Conservation (phyloP, 805 yeast genomes). For the Metschnikowia cerradonensis region DNA sequence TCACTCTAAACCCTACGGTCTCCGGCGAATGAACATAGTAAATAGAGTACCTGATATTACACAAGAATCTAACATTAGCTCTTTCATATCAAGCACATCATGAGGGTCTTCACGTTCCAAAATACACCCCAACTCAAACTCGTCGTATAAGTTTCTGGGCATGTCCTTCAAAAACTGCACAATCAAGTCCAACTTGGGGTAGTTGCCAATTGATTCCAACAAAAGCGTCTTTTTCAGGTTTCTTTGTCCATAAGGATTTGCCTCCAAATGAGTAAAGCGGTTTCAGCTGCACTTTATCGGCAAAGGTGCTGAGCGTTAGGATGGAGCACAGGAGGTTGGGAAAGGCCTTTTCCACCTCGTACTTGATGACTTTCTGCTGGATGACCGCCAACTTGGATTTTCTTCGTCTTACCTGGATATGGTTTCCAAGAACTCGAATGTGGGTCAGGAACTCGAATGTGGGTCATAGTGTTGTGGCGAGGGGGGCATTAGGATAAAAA, state of each 20-base stretch:
- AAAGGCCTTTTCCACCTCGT: slow-evolving; percentile 50
- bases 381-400: slow-evolving; percentile 81
- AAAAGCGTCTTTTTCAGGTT: slow-evolving; percentile 69
- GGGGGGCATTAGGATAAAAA: slow-evolving; percentile 14
- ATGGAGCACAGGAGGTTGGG: slow-evolving; percentile 72
- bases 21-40: too few species aligned
- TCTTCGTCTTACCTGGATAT: slow-evolving; percentile 75
- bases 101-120: slow-evolving; percentile 87
- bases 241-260: slow-evolving; percentile 94
- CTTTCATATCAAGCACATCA: slow-evolving; percentile 81
- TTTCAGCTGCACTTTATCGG: slow-evolving; percentile 79
- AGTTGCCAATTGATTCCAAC: slow-evolving; percentile 55
- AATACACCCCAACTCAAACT: slow-evolving; percentile 84
- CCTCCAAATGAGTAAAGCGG: slow-evolving; percentile 96
- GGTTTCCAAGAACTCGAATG: too few species aligned
- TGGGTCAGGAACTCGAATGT: slow-evolving; percentile 23
- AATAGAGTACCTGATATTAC: too few species aligned
- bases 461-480: slow-evolving; percentile 19
- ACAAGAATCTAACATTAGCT: background rate
- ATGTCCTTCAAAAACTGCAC: slow-evolving; percentile 59
- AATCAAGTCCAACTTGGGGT: slow-evolving; percentile 74
- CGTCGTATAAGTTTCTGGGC: slow-evolving; percentile 89
- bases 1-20: too few species aligned
- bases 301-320: slow-evolving; percentile 77
- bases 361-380: slow-evolving; percentile 75